Conservation (phyloP, 2,329 filamentous ascomycete genomes). For the Neoarthrinium moseri region DNA sequence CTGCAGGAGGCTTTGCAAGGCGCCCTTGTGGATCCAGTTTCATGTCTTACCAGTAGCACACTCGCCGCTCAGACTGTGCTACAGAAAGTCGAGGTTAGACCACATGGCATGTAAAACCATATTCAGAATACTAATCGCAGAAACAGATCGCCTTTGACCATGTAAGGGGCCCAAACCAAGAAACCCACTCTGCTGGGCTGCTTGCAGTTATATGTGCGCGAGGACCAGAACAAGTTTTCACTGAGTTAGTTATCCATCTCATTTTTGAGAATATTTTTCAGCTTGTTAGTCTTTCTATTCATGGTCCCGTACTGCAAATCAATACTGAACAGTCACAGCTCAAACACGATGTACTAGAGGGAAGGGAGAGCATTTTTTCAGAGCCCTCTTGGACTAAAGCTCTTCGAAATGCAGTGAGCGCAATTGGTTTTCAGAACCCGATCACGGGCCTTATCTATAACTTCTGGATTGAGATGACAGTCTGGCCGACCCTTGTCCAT, state of each 20-base stretch:
- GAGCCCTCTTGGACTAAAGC: slow-evolving; percentile 19
- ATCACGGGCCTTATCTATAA: slow-evolving; percentile 20
- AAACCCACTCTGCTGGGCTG: slow-evolving; percentile 25
- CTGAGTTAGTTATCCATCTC: slow-evolving; percentile 22
- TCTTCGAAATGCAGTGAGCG: slow-evolving; percentile 18
- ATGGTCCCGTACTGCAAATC: neutral
- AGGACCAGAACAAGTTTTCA: slow-evolving; percentile 20
- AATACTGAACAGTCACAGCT: slow-evolving; percentile 18
- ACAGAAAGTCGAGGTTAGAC: slow-evolving; percentile 24
- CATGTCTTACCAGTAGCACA: slow-evolving; percentile 11
- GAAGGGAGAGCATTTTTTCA: slow-evolving; percentile 23
- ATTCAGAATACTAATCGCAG: neutral
- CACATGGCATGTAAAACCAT: neutral
- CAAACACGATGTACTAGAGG: slow-evolving; percentile 24
- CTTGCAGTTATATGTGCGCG: slow-evolving; percentile 23
- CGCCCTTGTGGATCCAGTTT: slow-evolving; percentile 15
- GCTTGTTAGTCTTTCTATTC: neutral
- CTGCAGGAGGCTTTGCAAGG: slow-evolving; percentile 22
- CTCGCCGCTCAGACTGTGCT: slow-evolving; percentile 23
- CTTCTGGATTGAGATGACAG: slow-evolving; percentile 23
- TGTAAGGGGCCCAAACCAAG: slow-evolving; percentile 22
- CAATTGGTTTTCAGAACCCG: slow-evolving; percentile 10
- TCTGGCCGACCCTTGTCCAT: slow-evolving; percentile 23
- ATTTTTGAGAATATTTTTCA: slow-evolving; percentile 25
- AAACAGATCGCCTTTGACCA: slow-evolving; percentile 24